phyloP scores from a whole-genome alignment of 2,329 filamentous ascomycete species.

The Aspergillus flavus region DNA sequence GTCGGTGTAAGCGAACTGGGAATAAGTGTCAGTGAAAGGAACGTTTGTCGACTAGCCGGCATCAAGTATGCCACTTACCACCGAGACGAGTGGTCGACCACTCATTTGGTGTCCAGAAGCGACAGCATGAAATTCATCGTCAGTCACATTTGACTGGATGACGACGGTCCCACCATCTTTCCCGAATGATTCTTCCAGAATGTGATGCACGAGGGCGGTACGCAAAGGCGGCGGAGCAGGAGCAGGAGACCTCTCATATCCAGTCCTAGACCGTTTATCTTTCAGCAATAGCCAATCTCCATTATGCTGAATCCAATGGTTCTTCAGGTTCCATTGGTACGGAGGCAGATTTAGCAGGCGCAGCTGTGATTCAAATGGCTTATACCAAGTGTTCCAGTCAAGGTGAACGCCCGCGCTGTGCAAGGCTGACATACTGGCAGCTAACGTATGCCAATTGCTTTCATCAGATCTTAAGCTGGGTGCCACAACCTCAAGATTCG shows the following conservation, averaged over 20 bases:
- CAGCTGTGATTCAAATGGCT: constrained; percentile 60
- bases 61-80: background rate
- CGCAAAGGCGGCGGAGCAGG: background rate
- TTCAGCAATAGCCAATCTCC: constrained; percentile 74
- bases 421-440: constrained; percentile 59
- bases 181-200: background rate
- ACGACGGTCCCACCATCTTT: background rate
- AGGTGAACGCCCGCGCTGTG: constrained; percentile 65
- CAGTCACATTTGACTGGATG: background rate
- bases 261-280: constrained; percentile 48
- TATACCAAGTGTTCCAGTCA: constrained; percentile 71
- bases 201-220: background rate
- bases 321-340: constrained; percentile 71
- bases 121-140: background rate
- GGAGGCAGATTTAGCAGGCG: constrained; percentile 64
- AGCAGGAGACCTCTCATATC: background rate
- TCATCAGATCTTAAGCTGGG: constrained; percentile 66
- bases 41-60: too few species aligned
- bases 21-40: background rate
- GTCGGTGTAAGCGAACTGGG: background rate
- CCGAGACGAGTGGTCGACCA: background rate
- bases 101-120: background rate
- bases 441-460: constrained; percentile 65
- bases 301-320: constrained; percentile 71
- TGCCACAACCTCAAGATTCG: constrained; percentile 55